Evolutionary conservation across 2,329 filamentous ascomycete genomes (phyloP), one percentile per base, ranked within the genome.

Genomic region (Penicillium freii): DNA sequence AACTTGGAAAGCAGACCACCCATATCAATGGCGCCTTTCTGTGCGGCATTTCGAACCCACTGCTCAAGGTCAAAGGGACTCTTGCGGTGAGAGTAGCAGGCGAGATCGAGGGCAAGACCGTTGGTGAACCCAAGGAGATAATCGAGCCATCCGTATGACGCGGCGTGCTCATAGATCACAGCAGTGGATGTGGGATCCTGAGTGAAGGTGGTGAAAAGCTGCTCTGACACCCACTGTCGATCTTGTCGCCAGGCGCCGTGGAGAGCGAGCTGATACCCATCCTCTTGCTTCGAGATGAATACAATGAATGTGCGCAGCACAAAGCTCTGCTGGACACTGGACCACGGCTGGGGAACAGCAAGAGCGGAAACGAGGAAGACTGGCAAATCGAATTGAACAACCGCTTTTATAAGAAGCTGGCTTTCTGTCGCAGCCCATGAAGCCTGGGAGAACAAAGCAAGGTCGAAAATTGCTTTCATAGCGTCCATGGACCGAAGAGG

Each of bases 231-330:
- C 89, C 92, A 97, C 21, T 88, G 83, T 64, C 87, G 90, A 71
- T 97, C 91, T 70, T 94, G 92, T 65, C 89, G 87, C 92, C 93
- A 97, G 6, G 96, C 78, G 57, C 91, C 92, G 70, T 96, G 88
- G 56, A 99, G 83, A 15, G 96, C 93, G 62, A 97, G 95, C 63
- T 92, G 87, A 71, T 91, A 89, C 54, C 92, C 85, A 5, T 87
- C 82, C 11, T 91, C 86, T 55, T 87, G 84, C 73, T 92, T 92
- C 68, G 87, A 84, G 29, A 97, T 81, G 71, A 96, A 97, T 11
- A 89, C 89, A 51, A 90, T 87, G 66, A 97, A 93, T 23, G 80
- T 74, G 53, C 77, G 73, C 58, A 78, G 66, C 33, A 82, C 74
- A 45, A 81, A 78, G 58, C 74, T 79, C 51, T 80, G 75, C 49